Percentiles rank a stretch among this genome's conserved stretches.
Conservation (phyloP, 1,139 yeast species). For the Pichia sp. region DNA sequence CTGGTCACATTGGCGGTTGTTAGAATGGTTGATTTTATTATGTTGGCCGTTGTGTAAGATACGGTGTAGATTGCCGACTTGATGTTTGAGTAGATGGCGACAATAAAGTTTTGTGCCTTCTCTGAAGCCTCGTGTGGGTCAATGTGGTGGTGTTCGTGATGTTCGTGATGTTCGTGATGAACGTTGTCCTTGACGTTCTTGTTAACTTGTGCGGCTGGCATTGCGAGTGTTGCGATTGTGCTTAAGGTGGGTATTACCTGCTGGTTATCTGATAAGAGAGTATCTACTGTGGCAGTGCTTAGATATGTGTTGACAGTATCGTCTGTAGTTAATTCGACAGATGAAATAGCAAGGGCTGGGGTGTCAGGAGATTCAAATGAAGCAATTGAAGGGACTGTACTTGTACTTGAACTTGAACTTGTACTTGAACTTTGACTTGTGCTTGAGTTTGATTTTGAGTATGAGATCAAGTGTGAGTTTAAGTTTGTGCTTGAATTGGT, state of each 20-base stretch:
- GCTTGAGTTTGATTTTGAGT: background rate
- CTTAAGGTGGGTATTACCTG: background rate
- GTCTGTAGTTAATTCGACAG: conserved; percentile 4
- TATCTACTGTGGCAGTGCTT: conserved; percentile 3
- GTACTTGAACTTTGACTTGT: background rate
- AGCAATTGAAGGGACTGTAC: no score
- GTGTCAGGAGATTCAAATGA: conserved; percentile 1
- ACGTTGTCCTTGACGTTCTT: no score
- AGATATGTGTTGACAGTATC: conserved; percentile 7
- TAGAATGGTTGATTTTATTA: background rate
- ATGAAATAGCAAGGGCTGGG: conserved; percentile 2
- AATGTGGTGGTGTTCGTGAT: no score
- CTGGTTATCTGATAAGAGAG: conserved; percentile 1
- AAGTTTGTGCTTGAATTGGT: background rate
- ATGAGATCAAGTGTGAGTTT: background rate
- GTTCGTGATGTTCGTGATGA: no score
- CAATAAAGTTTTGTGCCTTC: no score
- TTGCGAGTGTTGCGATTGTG: no score
- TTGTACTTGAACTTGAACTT: background rate
- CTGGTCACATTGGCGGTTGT: conserved; percentile 5
- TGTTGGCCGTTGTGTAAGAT: background rate
- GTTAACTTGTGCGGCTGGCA: no score
- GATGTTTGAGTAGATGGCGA: no score
- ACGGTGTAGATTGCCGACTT: background rate
- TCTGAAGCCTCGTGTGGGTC: no score